Evolutionary conservation across 129 eudicot species (phyloP).

Genomic region (sunflower (Helianthus annuus)): DNA sequence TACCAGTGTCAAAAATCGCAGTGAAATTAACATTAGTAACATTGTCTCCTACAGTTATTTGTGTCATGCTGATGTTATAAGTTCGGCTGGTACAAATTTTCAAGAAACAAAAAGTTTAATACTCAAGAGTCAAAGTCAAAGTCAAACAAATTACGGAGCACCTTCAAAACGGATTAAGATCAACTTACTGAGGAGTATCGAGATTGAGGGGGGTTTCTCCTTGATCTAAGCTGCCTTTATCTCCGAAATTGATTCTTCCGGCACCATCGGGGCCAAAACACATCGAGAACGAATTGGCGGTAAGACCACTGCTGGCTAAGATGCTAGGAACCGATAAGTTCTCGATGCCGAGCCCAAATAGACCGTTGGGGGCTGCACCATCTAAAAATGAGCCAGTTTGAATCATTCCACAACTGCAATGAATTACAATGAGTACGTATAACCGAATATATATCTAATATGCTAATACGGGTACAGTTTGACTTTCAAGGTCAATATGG

Average conservation of each 20-base stretch:
- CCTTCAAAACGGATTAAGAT: background rate
- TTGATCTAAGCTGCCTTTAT: conserved; percentile 76
- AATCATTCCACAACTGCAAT: conserved; percentile 72
- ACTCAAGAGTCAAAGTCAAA: conserved; percentile 1
- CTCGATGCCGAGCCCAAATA: conserved; percentile 86
- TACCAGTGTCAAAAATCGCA: conserved; percentile 91
- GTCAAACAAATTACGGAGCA: background rate
- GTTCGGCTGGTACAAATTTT: conserved; percentile 56
- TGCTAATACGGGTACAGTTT: background rate
- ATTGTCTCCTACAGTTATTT: conserved; percentile 54
- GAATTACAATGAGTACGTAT: conserved; percentile 10
- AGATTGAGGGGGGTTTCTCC: conserved; percentile 75
- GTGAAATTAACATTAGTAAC: conserved; percentile 47
- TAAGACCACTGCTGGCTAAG: conserved; percentile 73
- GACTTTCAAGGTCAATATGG: conserved; percentile 7
- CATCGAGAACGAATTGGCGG: conserved; percentile 96
- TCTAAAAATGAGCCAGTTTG: conserved; percentile 91
- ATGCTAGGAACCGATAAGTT: conserved; percentile 82
- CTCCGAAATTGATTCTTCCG: conserved; percentile 91
- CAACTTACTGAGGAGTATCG: conserved; percentile 57
- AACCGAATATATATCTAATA: no score
- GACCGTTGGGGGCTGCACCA: conserved; percentile 92
- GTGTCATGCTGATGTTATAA: conserved; percentile 76
- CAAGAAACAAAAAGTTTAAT: conserved; percentile 8
- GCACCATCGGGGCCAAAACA: conserved; percentile 69